phyloP scores from a whole-genome alignment of 2,329 filamentous ascomycete species.

The Trichophyton rubrum region DNA sequence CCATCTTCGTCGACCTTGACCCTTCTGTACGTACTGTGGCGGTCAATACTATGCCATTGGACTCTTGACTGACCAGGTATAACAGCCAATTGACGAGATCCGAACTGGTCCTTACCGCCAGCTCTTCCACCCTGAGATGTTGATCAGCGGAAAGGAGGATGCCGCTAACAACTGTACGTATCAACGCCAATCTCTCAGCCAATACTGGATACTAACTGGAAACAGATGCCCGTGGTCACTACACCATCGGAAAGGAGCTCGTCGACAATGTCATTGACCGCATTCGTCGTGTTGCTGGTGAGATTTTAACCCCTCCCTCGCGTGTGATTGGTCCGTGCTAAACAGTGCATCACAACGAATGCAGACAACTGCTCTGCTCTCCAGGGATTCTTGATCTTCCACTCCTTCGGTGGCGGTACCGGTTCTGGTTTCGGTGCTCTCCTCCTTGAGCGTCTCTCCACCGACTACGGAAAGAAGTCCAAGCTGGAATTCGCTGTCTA shows the following conservation, averaged over 20 bases:
- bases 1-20: slow-evolving; percentile 55
- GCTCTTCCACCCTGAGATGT: slow-evolving; percentile 53
- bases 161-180: slow-evolving; percentile 53
- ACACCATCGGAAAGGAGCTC: slow-evolving; percentile 56
- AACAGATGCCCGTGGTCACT: slow-evolving; percentile 53
- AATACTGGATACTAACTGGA: slow-evolving; percentile 11
- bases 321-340: neutral
- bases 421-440: slow-evolving; percentile 97
- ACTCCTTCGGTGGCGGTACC: slow-evolving; percentile 98
- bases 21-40: slow-evolving; percentile 39
- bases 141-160: slow-evolving; percentile 58
- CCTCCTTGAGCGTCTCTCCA: slow-evolving; percentile 95
- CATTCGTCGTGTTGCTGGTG: slow-evolving; percentile 52
- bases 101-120: slow-evolving; percentile 50
- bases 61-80: slow-evolving; percentile 9
- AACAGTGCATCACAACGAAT: neutral
- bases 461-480: slow-evolving; percentile 99
- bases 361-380: slow-evolving; percentile 54
- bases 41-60: slow-evolving; percentile 4
- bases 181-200: neutral
- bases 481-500: slow-evolving; percentile 99
- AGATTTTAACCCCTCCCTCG: slow-evolving; percentile 13
- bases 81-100: slow-evolving; percentile 53
- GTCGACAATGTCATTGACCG: slow-evolving; percentile 52
- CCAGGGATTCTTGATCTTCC: slow-evolving; percentile 77